phyloP scores from a whole-genome alignment of 805 yeast species.

The Starmerella floricola region DNA sequence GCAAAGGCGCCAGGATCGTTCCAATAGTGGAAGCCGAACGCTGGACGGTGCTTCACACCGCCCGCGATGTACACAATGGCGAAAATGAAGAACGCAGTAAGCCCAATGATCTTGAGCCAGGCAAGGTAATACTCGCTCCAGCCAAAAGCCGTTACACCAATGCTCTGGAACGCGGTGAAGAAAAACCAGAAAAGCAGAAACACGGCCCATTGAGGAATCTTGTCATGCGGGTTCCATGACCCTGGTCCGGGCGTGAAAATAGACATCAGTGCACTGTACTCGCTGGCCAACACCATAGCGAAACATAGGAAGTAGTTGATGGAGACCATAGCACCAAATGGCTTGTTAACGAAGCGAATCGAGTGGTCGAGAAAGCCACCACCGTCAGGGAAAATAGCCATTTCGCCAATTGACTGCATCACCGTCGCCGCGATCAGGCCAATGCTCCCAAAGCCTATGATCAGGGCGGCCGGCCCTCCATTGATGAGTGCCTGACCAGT shows the following conservation, averaged over 20 bases:
- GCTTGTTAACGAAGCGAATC: constrained; percentile 36
- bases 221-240: constrained; percentile 32
- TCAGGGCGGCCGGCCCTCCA: constrained; percentile 43
- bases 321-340: constrained; percentile 40
- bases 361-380: constrained; percentile 42
- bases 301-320: constrained; percentile 41
- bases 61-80: constrained; percentile 47
- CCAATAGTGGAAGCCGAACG: constrained; percentile 52
- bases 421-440: constrained; percentile 43
- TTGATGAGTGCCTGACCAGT: constrained; percentile 39
- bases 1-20: constrained; percentile 39
- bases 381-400: constrained; percentile 44
- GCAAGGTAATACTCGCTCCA: constrained; percentile 55
- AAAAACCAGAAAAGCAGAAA: constrained; percentile 41
- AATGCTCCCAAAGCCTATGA: constrained; percentile 39
- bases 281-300: constrained; percentile 38
- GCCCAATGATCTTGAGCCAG: constrained; percentile 43
- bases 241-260: constrained; percentile 28
- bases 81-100: constrained; percentile 44
- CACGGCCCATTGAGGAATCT: constrained; percentile 39
- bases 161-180: constrained; percentile 36
- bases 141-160: constrained; percentile 46
- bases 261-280: constrained; percentile 38
- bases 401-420: constrained; percentile 44
- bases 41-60: constrained; percentile 39